These are phyloP conservation scores for Nicotiana benthamiana DNA, from an alignment of 257 asterid species.

Conservation along the genomic window DNA sequence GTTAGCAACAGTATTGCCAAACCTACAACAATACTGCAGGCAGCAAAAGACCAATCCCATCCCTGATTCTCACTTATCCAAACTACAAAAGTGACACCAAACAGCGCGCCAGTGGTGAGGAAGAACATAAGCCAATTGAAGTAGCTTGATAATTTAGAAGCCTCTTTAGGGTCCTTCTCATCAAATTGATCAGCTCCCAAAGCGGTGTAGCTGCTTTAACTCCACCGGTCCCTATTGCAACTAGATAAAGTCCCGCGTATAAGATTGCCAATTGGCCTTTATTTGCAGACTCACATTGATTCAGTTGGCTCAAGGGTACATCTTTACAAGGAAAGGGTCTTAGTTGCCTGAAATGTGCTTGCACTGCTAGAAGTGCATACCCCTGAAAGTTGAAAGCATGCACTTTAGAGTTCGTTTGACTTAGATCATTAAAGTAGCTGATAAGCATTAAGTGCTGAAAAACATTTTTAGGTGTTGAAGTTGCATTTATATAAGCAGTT, in stretches of 20 bases:
- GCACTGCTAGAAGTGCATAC: conserved; percentile 49
- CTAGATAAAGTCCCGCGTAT: conserved; percentile 47
- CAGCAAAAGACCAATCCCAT: conserved; percentile 74
- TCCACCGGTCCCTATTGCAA: conserved; percentile 60
- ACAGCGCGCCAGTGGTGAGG: conserved; percentile 41
- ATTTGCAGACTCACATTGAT: conserved; percentile 36
- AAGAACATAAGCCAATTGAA: conserved; percentile 62
- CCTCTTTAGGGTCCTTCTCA: conserved; percentile 44
- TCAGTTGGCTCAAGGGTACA: conserved; percentile 14
- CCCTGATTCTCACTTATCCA: conserved; percentile 64
- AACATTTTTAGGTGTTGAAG: background rate
- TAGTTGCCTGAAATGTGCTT: conserved; percentile 54
- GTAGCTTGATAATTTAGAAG: conserved; percentile 53
- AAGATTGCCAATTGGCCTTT: conserved; percentile 38
- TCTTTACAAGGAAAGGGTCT: conserved; percentile 68
- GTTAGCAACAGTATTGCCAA: conserved; percentile 34
- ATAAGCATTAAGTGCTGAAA: background rate
- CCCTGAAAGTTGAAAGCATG: conserved; percentile 34
- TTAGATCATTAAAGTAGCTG: background rate
- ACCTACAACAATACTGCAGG: conserved; percentile 42
- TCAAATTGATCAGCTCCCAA: conserved; percentile 78
- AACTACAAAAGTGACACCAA: conserved; percentile 64
- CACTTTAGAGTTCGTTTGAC: background rate
- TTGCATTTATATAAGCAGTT: background rate
- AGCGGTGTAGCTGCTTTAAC: conserved; percentile 63